phyloP scores from a whole-genome alignment of 768 basidiomycete genomes.

The Leccinum subgranulosum region DNA sequence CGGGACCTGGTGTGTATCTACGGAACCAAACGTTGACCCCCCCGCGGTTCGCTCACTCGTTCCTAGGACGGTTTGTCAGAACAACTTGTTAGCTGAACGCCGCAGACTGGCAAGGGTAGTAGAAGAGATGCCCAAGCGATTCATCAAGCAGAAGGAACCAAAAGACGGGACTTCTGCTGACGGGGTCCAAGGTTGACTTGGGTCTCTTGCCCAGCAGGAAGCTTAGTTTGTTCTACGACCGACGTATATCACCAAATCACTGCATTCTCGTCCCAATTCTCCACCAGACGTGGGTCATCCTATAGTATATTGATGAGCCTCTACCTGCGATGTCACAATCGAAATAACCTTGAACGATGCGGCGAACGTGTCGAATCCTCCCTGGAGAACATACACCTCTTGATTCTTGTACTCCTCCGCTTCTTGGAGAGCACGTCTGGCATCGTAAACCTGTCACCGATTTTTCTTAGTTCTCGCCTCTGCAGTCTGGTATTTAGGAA shows the following conservation, averaged over 20 bases:
- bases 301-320: slow-evolving; percentile 22
- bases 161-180: slow-evolving; percentile 23
- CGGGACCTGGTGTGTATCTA: slow-evolving; percentile 59
- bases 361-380: slow-evolving; percentile 75
- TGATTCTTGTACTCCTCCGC: slow-evolving; percentile 45
- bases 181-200: slow-evolving; percentile 2
- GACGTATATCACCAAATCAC: slow-evolving; percentile 51
- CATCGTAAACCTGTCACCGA: slow-evolving; percentile 57
- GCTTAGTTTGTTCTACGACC: neutral
- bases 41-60: slow-evolving; percentile 4
- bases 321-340: neutral
- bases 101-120: slow-evolving; percentile 53
- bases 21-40: neutral
- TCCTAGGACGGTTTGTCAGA: slow-evolving; percentile 63
- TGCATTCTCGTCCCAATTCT: slow-evolving; percentile 61
- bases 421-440: slow-evolving; percentile 47
- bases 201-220: neutral
- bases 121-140: slow-evolving; percentile 57
- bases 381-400: slow-evolving; percentile 62
- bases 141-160: slow-evolving; percentile 42
- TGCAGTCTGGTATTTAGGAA: neutral
- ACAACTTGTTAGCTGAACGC: slow-evolving; percentile 51
- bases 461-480: slow-evolving; percentile 5
- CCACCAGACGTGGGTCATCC: slow-evolving; percentile 68
- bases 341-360: slow-evolving; percentile 55